These are phyloP conservation scores for Halophytophthora batemanensis DNA, from an alignment of 352 stramenopile species.

Conservation along the genomic window DNA sequence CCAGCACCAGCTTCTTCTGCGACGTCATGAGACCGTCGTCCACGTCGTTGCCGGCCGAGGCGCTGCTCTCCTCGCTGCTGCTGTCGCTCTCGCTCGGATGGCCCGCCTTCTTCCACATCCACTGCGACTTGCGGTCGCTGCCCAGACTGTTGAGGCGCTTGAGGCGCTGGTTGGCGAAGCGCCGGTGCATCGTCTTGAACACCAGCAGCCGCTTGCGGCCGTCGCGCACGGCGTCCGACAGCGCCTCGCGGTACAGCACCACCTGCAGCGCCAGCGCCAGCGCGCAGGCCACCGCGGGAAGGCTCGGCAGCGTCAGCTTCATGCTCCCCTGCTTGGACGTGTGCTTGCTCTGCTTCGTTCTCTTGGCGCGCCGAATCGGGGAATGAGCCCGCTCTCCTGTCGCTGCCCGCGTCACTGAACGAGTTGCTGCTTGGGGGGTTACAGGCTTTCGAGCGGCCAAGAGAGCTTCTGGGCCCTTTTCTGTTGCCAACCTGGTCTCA, in stretches of 20 bases:
- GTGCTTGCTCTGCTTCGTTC: not conserved
- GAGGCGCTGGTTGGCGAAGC: conserved; percentile 71
- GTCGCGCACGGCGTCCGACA: conserved; percentile 37
- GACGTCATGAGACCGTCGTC: conserved; percentile 62
- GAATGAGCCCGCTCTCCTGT: too few species aligned
- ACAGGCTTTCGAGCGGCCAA: too few species aligned
- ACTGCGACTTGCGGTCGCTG: conserved; percentile 65
- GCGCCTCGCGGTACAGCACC: conserved; percentile 50
- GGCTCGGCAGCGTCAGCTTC: conserved; percentile 32
- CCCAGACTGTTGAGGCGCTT: conserved; percentile 64
- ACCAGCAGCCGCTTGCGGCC: conserved; percentile 58
- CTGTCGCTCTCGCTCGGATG: conserved; percentile 24
- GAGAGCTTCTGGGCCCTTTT: too few species aligned
- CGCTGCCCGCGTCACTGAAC: too few species aligned
- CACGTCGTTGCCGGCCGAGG: conserved; percentile 18
- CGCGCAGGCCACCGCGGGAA: conserved; percentile 21
- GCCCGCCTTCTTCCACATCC: conserved; percentile 63
- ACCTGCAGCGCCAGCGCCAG: conserved; percentile 37
- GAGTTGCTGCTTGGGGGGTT: too few species aligned
- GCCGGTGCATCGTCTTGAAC: conserved; percentile 70
- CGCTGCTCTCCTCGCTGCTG: conserved; percentile 30
- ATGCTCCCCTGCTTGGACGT: conserved; percentile 1
- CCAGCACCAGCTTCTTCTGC: conserved; percentile 90
- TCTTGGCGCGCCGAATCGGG: too few species aligned
- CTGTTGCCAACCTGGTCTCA: too few species aligned